phyloP scores from a whole-genome alignment of 768 basidiomycete genomes.

The Lactarius pseudohatsudake region DNA sequence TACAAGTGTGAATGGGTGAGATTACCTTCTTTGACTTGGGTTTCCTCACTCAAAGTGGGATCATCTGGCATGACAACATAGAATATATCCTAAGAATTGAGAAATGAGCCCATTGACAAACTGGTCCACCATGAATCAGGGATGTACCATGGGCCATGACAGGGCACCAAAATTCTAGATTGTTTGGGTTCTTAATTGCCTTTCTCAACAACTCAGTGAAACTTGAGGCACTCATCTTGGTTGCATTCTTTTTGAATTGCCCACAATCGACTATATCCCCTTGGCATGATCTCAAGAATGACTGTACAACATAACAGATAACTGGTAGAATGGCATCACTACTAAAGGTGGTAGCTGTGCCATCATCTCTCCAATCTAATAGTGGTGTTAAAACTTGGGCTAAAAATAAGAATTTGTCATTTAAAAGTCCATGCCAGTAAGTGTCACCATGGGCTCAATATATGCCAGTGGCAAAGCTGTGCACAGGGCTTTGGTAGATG shows the following conservation, averaged over 20 bases:
- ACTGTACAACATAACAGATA: too few species aligned
- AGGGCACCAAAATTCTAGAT: not conserved
- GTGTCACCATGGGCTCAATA: too few species aligned
- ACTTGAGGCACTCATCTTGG: not conserved
- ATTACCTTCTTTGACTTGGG: not conserved
- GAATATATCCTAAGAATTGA: not conserved
- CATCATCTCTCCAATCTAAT: too few species aligned
- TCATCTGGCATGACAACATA: not conserved
- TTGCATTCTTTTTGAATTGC: not conserved
- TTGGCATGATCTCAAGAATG: too few species aligned
- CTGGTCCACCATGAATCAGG: not conserved
- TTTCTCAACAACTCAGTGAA: not conserved
- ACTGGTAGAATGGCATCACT: too few species aligned
- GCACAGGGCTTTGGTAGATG: too few species aligned
- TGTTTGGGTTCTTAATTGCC: not conserved
- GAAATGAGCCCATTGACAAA: not conserved
- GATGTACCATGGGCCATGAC: not conserved
- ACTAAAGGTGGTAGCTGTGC: too few species aligned
- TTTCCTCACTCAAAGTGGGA: not conserved
- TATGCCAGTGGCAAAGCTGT: too few species aligned
- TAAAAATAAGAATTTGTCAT: too few species aligned
- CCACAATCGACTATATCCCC: constrained; percentile 30
- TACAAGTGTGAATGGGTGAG: too few species aligned
- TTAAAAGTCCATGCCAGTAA: too few species aligned
- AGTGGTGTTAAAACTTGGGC: too few species aligned